Base-by-base conservation (phyloP, 345 rosid genomes). In the Dipteronia sinensis region DNA sequence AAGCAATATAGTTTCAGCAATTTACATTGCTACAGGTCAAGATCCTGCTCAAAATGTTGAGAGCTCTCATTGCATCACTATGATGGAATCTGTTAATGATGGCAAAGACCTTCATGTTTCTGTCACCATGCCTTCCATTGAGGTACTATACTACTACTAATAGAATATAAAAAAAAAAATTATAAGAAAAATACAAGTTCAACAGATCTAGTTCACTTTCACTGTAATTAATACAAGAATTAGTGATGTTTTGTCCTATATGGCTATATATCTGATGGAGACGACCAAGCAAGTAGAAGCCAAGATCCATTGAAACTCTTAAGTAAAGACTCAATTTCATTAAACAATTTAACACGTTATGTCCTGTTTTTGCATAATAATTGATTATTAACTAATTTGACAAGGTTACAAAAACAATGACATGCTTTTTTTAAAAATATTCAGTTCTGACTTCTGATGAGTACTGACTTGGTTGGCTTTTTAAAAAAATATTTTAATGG, bases 31-130 rank as follows among this genome's bases (percentile, higher is more conserved):
- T 40, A 92, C 93, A 8, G 97, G 97, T 15, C 97, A 92, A 81
- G 97, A 92, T 68, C 95, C 97, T 8, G 97, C 95, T 34, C 95
- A 92, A 76, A 92, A 92, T 62, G 88, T 92, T 19, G 97, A 92
- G 82, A 92, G 97, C 67, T 92, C 97, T 74, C 91, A 90, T 65
- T 92, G 97, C 80, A 85, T 92, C 34, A 92, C 95, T 73, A 77
- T 88, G 90, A 85, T 92, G 88, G 90, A 86, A 85, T 80, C 91
- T 56, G 75, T 83, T 23, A 88, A 88, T 53, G 83, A 82, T 22
- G 95, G 93, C 74, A 76, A 90, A 65, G 93, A 90, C 58, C 91
- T 92, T 59, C 95, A 92, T 72, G 55, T 90, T 72, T 90, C 95
- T 34, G 97, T 92, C 66, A 63, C 92, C 20, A 90, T 92, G 95